phyloP scores from a whole-genome alignment of 1,284 basidiomycete genomes.

The Rhodotorula sp. region DNA sequence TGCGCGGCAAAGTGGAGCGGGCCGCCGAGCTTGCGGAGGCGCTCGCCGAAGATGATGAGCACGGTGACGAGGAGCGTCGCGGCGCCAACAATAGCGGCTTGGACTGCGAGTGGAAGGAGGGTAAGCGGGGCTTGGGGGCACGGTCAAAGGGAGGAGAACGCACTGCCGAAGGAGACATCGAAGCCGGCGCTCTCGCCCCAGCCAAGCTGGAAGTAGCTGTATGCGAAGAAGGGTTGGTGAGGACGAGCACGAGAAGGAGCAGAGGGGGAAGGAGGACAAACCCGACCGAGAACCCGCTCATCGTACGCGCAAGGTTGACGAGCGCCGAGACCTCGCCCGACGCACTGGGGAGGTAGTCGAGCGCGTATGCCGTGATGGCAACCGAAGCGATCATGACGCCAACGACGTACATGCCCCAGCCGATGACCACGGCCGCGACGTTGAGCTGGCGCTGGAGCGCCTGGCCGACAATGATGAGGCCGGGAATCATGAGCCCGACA shows the following conservation, averaged over 20 bases:
- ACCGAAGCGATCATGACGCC: conserved; percentile 17
- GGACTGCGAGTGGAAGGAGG: conserved; percentile 6
- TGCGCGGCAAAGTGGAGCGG: conserved; percentile 32
- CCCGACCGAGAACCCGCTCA: background rate
- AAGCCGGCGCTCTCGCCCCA: conserved; percentile 30
- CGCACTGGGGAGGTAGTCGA: conserved; percentile 30
- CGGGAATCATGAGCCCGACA: conserved; percentile 27
- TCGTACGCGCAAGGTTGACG: conserved; percentile 32
- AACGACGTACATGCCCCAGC: conserved; percentile 34
- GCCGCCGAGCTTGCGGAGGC: conserved; percentile 31
- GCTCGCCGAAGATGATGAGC: conserved; percentile 32
- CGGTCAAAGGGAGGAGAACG: background rate
- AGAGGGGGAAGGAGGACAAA: background rate
- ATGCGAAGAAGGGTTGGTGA: background rate
- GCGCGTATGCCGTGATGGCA: conserved; percentile 20
- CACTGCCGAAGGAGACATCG: conserved; percentile 36
- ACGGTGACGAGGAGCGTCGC: conserved; percentile 21
- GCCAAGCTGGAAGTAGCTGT: background rate
- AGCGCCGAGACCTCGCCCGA: conserved; percentile 30
- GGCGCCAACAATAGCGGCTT: conserved; percentile 32
- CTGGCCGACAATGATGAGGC: conserved; percentile 30
- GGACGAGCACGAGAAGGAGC: background rate
- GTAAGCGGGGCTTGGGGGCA: background rate
- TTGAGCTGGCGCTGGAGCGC: conserved; percentile 18
- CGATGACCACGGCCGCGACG: conserved; percentile 23